Evolutionary conservation across 2,329 filamentous ascomycete genomes (phyloP), one percentile per base, ranked within the genome.

Genomic region (Venturia effusa): DNA sequence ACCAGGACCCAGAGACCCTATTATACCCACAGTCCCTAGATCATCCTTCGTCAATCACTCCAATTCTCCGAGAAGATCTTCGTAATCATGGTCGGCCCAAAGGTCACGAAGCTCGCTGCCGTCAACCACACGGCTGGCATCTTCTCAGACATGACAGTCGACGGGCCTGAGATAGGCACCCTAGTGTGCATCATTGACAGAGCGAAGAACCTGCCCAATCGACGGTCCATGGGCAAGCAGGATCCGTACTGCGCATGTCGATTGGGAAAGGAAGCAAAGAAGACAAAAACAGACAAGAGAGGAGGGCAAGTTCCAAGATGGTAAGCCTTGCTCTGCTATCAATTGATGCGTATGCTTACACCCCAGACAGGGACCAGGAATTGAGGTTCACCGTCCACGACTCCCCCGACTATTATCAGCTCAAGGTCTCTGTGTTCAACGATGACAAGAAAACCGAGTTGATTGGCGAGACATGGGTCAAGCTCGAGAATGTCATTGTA

Each of bases 391-490:
- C 85, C 55, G 94, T 99, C 19, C 93, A 97, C 81, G 92, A 97
- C 72, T 97, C 92, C 19, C 88, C 92, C 22, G 94, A 99, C 76
- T 99, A 99, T 79, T 92, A 91, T 76, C 90, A 92, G 73, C 83
- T 99, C 64, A 99, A 99, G 74, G 83, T 97, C 19, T 97, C 93
- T 2, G 85, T 97, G 6, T 99, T 99, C 79, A 97, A 96, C 73
- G 94, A 99, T 71, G 94, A 99, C 77, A 97, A 97, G 79, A 95
- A 89, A 79, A 97, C 93, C 0, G 94, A 99, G 69, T 77, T 99
- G 68, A 97, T 99, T 70, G 94, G 94, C 68, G 94, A 99, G 76
- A 87, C 90, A 7, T 97, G 90, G 88, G 84, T 97, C 65, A 88
- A 90, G 71, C 81, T 99, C 66, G 86, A 87, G 68, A 83, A 85